Conservation (phyloP, 2,329 filamentous ascomycete genomes). For the Teratosphaeria gauchensis region DNA sequence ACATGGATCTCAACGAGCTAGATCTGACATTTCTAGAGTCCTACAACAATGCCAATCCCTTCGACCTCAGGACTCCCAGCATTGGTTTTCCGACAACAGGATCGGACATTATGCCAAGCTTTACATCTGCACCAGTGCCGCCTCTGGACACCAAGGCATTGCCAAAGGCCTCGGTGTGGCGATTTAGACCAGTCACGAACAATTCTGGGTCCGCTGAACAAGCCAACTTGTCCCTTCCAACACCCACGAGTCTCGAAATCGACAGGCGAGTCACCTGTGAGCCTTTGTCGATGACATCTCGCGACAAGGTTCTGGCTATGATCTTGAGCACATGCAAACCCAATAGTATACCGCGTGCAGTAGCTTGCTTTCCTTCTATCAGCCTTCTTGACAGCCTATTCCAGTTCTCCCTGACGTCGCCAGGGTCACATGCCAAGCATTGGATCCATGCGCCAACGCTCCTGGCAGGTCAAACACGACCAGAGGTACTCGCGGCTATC, state of each 20-base stretch:
- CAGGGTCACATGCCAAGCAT: conserved; percentile 46
- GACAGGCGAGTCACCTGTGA: conserved; percentile 34
- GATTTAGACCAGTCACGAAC: conserved; percentile 31
- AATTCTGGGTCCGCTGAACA: conserved; percentile 27
- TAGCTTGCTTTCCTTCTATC: conserved; percentile 53
- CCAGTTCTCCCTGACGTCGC: conserved; percentile 50
- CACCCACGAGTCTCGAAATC: conserved; percentile 28
- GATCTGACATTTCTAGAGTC: conserved; percentile 37
- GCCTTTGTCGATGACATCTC: conserved; percentile 30
- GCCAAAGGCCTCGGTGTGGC: conserved; percentile 36
- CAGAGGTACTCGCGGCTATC: conserved; percentile 52
- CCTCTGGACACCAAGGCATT: conserved; percentile 26
- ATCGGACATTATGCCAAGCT: conserved; percentile 26
- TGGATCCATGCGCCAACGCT: conserved; percentile 56
- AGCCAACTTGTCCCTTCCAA: conserved; percentile 31
- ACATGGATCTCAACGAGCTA: conserved; percentile 36
- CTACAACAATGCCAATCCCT: conserved; percentile 36
- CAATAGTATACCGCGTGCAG: conserved; percentile 41
- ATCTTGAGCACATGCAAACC: conserved; percentile 50
- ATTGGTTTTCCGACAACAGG: conserved; percentile 23
- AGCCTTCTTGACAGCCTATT: conserved; percentile 52
- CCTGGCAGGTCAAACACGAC: conserved; percentile 44
- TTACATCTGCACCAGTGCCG: conserved; percentile 22
- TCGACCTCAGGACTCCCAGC: conserved; percentile 27
- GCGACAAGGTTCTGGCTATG: conserved; percentile 54